Conservation (phyloP, 2,329 filamentous ascomycete genomes). For the Pyricularia sp. region DNA sequence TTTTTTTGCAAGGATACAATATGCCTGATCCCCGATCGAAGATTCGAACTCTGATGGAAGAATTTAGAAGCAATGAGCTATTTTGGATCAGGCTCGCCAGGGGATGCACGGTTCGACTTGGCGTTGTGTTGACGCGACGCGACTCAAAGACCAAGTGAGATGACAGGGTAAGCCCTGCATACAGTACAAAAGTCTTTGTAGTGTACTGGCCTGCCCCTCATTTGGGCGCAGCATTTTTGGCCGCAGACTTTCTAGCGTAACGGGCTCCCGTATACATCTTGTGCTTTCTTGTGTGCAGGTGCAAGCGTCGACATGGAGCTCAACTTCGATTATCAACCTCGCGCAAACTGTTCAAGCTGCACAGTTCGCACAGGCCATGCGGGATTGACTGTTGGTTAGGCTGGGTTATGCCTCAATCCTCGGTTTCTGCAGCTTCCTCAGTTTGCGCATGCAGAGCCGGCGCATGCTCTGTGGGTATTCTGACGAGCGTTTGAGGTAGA, state of each 20-base stretch:
- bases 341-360: not conserved
- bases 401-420: conserved; percentile 14
- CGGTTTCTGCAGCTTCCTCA: conserved; percentile 36
- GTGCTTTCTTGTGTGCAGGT: not conserved
- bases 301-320: not conserved
- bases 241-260: not conserved
- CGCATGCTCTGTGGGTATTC: conserved; percentile 71
- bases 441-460: conserved; percentile 49
- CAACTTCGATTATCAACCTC: not conserved
- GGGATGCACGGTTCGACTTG: not conserved
- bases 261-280: not conserved
- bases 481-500: conserved; percentile 69
- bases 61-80: not conserved
- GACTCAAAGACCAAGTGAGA: not conserved
- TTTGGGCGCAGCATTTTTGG: not conserved
- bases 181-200: not conserved
- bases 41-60: not conserved
- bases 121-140: not conserved
- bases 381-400: not conserved
- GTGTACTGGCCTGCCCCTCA: not conserved
- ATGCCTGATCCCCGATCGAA: not conserved
- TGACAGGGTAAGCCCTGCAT: not conserved
- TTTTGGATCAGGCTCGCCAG: not conserved
- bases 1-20: not conserved
- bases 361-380: not conserved